Percentiles rank a stretch among this genome's conserved stretches.
Conservation (phyloP, 768 basidiomycete genomes). For the Rubroboletus satanas region DNA sequence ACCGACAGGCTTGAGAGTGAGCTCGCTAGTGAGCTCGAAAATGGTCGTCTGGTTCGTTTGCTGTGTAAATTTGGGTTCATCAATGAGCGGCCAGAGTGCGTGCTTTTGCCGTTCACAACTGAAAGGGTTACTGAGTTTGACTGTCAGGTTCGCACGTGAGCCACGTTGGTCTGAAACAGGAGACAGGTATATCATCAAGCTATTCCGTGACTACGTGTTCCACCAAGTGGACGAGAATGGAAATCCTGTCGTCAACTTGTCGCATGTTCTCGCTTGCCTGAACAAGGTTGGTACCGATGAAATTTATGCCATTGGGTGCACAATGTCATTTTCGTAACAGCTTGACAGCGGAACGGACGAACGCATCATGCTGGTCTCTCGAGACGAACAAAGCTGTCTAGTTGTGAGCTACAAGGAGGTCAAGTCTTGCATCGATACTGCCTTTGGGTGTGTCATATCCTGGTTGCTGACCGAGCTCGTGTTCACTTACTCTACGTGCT, state of each 20-base stretch:
- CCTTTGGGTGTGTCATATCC: constrained; percentile 61
- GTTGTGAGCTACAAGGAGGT: constrained; percentile 92
- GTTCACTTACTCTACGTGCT: not conserved
- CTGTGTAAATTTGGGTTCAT: constrained; percentile 96
- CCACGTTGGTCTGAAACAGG: constrained; percentile 98
- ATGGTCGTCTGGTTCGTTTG: constrained; percentile 84
- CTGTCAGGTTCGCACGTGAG: constrained; percentile 87
- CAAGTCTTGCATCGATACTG: constrained; percentile 77
- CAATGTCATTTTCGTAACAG: constrained; percentile 35
- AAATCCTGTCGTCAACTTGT: constrained; percentile 83
- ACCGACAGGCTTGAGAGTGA: constrained; percentile 80
- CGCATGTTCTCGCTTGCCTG: constrained; percentile 86
- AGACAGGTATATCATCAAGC: constrained; percentile 95
- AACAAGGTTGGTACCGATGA: constrained; percentile 67
- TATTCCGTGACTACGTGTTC: constrained; percentile 98
- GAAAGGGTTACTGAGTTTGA: not conserved
- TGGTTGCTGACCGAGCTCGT: not conserved
- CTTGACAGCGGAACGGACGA: constrained; percentile 94
- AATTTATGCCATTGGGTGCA: not conserved
- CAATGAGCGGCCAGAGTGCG: constrained; percentile 98
- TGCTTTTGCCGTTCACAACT: constrained; percentile 10
- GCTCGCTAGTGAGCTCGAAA: constrained; percentile 86
- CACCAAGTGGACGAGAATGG: constrained; percentile 93
- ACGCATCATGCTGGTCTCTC: constrained; percentile 87
- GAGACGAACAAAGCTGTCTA: constrained; percentile 95